These are phyloP conservation scores for Pelargonium exstipulatum DNA, from an alignment of 441 rosid species.

Conservation along the genomic window DNA sequence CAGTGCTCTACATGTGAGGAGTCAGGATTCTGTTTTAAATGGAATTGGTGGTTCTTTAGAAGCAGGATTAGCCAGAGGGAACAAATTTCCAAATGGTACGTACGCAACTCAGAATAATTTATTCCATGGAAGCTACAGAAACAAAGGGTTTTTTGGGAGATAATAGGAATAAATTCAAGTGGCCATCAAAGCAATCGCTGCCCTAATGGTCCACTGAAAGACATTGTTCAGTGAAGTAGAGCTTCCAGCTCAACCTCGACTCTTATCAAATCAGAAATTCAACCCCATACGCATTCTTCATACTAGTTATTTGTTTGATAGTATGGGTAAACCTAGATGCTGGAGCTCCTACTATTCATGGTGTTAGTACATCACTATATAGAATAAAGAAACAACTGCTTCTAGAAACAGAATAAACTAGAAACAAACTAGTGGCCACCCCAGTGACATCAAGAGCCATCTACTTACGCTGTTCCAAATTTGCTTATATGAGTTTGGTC, in stretches of 20 bases:
- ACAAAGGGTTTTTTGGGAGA: neutral
- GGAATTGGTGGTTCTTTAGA: neutral
- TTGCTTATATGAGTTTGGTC: neutral
- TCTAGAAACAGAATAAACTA: neutral
- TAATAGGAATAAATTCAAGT: neutral
- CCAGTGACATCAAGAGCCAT: neutral
- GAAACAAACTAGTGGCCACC: neutral
- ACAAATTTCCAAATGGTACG: neutral
- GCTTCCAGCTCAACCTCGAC: neutral
- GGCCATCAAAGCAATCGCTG: neutral
- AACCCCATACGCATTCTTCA: neutral
- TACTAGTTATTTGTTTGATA: neutral
- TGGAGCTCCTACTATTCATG: neutral
- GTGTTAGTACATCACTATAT: no score
- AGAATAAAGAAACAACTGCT: neutral
- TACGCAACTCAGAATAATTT: neutral
- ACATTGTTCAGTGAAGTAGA: neutral
- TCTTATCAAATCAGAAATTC: no score
- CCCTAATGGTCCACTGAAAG: neutral
- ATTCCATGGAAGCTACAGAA: neutral
- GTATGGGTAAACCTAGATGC: neutral
- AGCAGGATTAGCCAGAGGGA: neutral
- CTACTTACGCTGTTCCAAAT: neutral
- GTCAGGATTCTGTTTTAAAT: neutral
- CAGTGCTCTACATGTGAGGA: neutral